Conservation (phyloP, 2,329 filamentous ascomycete species). For the Bertia moriformis region DNA sequence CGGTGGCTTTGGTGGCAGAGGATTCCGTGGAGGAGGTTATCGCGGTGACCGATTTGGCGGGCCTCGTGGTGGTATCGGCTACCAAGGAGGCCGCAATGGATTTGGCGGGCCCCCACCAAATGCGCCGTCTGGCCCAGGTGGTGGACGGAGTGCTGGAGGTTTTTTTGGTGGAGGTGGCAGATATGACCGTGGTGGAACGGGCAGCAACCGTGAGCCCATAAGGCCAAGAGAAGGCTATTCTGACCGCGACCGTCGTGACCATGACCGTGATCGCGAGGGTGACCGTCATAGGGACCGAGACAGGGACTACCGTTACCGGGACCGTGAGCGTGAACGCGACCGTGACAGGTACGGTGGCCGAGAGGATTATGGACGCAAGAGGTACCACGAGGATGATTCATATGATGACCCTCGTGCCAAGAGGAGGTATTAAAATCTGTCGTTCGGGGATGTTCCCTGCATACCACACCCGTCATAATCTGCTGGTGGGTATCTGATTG, state of each 20-base stretch:
- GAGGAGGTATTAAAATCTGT: background rate
- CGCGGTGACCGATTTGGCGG: constrained; percentile 28
- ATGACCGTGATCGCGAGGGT: constrained; percentile 14
- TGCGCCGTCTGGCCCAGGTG: constrained; percentile 11
- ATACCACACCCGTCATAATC: background rate
- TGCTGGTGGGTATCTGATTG: background rate
- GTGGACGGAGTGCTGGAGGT: constrained; percentile 8
- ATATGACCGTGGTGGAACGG: constrained; percentile 19
- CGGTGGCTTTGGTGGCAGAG: constrained; percentile 9
- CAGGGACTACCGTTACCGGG: constrained; percentile 13
- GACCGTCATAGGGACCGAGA: constrained; percentile 19
- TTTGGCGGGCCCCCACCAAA: constrained; percentile 11
- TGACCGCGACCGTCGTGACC: background rate
- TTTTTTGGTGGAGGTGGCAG: constrained; percentile 9
- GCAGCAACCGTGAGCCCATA: constrained; percentile 30
- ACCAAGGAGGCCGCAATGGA: constrained; percentile 25
- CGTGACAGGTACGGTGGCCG: constrained; percentile 18
- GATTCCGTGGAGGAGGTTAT: constrained; percentile 15
- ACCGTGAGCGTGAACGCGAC: constrained; percentile 3
- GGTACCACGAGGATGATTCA: constrained; percentile 40
- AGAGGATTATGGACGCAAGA: constrained; percentile 27
- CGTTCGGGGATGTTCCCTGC: background rate
- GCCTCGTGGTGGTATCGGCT: constrained; percentile 30
- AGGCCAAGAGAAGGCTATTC: background rate
- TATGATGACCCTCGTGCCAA: constrained; percentile 40